Conservation (phyloP, 73 alveolate species). For the Uronychia binucleata region DNA sequence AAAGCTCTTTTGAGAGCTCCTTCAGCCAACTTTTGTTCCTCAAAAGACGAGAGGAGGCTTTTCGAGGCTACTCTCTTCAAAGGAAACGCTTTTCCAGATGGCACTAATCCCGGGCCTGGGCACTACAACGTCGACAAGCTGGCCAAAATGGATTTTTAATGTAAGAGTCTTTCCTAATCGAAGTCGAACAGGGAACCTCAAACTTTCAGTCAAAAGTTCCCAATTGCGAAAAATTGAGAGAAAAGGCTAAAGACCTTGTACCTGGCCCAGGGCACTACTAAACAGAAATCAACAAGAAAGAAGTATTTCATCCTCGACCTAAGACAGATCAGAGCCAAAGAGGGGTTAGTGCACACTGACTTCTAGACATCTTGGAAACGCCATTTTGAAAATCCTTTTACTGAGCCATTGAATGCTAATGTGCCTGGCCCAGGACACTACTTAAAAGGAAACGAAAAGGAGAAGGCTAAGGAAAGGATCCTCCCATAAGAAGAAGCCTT, state of each 20-base stretch:
- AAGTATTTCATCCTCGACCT: background rate
- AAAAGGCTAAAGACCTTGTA: background rate
- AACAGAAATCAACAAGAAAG: background rate
- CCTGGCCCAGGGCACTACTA: background rate
- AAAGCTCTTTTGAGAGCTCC: background rate
- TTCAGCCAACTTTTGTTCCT: background rate
- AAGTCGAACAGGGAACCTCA: background rate
- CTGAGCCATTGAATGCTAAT: background rate
- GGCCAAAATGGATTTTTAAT: background rate
- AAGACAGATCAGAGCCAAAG: background rate
- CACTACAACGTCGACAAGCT: background rate
- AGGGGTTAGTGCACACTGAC: background rate
- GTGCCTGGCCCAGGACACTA: constrained; percentile 3
- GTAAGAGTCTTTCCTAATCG: background rate
- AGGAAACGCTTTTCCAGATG: constrained; percentile 10
- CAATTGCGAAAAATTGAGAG: constrained; percentile 1
- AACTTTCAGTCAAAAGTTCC: constrained; percentile 1
- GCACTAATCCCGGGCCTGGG: constrained; percentile 2
- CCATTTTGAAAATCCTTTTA: background rate
- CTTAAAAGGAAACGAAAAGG: background rate
- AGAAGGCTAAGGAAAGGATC: background rate
- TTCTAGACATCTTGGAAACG: background rate
- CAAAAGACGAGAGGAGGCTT: background rate
- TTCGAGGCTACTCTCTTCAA: background rate
- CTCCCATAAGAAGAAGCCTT: background rate